Conservation (phyloP, 1,284 basidiomycete genomes). For the Papiliotrema fonsecae region DNA sequence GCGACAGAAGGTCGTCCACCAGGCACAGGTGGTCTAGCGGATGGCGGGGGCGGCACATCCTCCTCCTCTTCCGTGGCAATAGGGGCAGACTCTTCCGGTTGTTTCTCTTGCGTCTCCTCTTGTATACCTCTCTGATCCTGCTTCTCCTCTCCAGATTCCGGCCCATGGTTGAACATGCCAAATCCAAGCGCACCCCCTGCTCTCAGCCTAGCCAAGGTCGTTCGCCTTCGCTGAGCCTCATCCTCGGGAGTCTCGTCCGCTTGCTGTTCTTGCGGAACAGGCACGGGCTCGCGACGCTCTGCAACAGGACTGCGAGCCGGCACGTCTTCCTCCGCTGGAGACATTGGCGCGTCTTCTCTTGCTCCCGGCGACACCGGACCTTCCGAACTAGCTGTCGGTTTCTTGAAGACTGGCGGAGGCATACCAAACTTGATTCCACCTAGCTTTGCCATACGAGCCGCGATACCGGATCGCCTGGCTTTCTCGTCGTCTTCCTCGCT, state of each 20-base stretch:
- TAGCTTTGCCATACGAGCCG: constrained; percentile 80
- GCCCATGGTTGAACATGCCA: constrained; percentile 40
- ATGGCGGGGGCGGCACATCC: constrained; percentile 18
- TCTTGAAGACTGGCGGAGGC: constrained; percentile 35
- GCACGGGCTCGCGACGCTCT: too few species aligned
- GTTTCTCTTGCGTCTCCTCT: constrained; percentile 15
- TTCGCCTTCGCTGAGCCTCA: constrained; percentile 40
- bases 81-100: constrained; percentile 11
- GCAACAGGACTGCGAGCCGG: too few species aligned
- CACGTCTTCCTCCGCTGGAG: too few species aligned
- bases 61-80: constrained; percentile 11
- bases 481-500: constrained; percentile 54
- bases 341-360: constrained; percentile 1
- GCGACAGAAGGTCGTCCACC: constrained; percentile 6
- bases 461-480: constrained; percentile 71
- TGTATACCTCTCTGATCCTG: constrained; percentile 10
- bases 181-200: constrained; percentile 45
- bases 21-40: constrained; percentile 16
- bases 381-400: constrained; percentile 5
- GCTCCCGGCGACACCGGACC: constrained; percentile 7
- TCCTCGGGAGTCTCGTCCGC: constrained; percentile 44
- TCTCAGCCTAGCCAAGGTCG: constrained; percentile 42
- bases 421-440: constrained; percentile 77
- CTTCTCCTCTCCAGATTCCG: constrained; percentile 3
- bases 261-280: constrained; percentile 9